Evolutionary conservation across 2,329 filamentous ascomycete species (phyloP).

Genomic region (Hypoxylon sp.): DNA sequence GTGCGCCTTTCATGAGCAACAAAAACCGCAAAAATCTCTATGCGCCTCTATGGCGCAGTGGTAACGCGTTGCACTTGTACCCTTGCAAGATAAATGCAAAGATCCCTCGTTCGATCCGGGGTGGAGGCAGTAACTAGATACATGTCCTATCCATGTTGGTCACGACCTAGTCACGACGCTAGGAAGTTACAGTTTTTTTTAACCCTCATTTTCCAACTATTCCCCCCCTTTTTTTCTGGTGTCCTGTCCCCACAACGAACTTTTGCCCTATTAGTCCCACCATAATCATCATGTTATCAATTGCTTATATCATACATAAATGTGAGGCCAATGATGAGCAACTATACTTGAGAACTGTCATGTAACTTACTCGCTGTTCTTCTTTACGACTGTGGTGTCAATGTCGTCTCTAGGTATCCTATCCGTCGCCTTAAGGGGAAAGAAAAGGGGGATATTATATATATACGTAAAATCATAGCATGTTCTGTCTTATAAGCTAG

Average conservation of each 20-base stretch:
- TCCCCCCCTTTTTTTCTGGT: background rate
- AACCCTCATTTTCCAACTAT: background rate
- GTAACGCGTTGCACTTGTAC: slow-evolving; percentile 58
- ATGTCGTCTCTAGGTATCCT: background rate
- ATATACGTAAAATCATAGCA: background rate
- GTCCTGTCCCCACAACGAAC: background rate
- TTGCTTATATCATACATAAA: background rate
- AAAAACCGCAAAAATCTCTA: background rate
- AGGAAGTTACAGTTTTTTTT: slow-evolving; percentile 20
- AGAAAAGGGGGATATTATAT: background rate
- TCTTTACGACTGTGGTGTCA: background rate
- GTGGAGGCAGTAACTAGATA: slow-evolving; percentile 48
- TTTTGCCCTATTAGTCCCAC: background rate
- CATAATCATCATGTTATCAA: background rate
- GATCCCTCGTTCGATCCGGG: slow-evolving; percentile 56
- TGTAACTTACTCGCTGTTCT: background rate
- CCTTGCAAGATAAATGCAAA: slow-evolving; percentile 48
- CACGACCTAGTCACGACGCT: slow-evolving; percentile 31
- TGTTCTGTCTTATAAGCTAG: background rate
- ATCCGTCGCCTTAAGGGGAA: background rate
- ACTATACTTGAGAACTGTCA: background rate
- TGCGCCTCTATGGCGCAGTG: slow-evolving; percentile 54
- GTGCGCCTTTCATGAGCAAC: background rate
- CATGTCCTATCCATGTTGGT: slow-evolving; percentile 28
- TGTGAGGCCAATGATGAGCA: background rate